Conservation (phyloP, 108 stramenopile species). For the Phaeodactylum tricornutum region DNA sequence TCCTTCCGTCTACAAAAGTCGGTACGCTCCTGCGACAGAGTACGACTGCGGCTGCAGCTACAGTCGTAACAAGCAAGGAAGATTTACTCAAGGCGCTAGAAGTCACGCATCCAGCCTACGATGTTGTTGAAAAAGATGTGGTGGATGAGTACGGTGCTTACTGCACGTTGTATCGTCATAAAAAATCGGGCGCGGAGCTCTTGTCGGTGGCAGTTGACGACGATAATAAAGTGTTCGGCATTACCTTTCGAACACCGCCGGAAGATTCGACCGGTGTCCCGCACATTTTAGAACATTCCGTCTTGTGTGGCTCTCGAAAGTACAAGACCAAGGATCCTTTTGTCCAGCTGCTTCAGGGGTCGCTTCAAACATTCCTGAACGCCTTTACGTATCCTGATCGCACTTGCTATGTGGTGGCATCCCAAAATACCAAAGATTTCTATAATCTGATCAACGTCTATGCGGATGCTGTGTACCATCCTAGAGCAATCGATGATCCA, state of each 20-base stretch:
- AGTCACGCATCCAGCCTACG: slow-evolving; percentile 68
- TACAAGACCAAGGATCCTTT: slow-evolving; percentile 97
- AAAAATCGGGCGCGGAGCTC: slow-evolving; percentile 81
- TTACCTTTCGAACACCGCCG: slow-evolving; percentile 96
- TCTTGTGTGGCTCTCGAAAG: slow-evolving; percentile 93
- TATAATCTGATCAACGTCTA: slow-evolving; percentile 99
- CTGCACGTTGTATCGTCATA: slow-evolving; percentile 89
- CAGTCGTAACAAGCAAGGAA: too few relatives aligned
- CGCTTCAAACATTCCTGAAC: slow-evolving; percentile 96
- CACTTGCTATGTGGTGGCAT: slow-evolving; percentile 98
- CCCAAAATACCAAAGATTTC: slow-evolving; percentile 96
- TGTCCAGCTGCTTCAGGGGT: slow-evolving; percentile 91
- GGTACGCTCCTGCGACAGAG: neutral
- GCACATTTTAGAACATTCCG: slow-evolving; percentile 98
- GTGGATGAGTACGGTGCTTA: slow-evolving; percentile 77
- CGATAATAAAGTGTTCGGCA: slow-evolving; percentile 99
- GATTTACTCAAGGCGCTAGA: slow-evolving; percentile 28
- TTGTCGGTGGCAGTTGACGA: slow-evolving; percentile 87
- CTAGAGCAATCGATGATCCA: slow-evolving; percentile 83
- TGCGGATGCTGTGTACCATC: slow-evolving; percentile 93
- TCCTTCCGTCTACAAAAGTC: neutral
- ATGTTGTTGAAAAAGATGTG: slow-evolving; percentile 54
- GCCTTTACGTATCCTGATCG: slow-evolving; percentile 99
- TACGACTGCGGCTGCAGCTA: slow-evolving; percentile 5
- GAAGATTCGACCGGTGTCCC: slow-evolving; percentile 94